Percentiles rank a stretch among this genome's conserved stretches.
These are phyloP conservation scores for Rhododendron griersonianum DNA, from an alignment of 148 eudicot genomes.

Conservation along the genomic window DNA sequence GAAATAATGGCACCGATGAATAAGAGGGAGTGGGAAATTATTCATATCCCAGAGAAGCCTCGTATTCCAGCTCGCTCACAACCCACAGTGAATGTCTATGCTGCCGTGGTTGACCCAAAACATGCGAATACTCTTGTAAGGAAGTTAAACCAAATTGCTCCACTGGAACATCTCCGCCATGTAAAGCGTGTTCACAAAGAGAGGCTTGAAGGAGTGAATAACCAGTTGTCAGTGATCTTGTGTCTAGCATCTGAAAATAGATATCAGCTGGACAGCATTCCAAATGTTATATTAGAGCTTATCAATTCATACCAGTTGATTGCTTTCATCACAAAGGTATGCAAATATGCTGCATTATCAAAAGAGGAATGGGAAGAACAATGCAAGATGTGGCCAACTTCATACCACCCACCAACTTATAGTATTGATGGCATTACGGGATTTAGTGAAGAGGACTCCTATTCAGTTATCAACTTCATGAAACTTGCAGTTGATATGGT, in stretches of 20 bases:
- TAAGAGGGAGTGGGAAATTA: conserved; percentile 46
- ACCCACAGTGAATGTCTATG: conserved; percentile 72
- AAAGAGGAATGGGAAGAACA: conserved; percentile 98
- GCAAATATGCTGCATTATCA: conserved; percentile 72
- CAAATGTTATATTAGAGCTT: conserved; percentile 57
- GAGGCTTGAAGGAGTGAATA: conserved; percentile 54
- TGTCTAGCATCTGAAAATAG: conserved; percentile 54
- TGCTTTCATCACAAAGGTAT: conserved; percentile 72
- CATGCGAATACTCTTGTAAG: conserved; percentile 51
- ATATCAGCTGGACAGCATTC: conserved; percentile 34
- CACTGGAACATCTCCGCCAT: conserved; percentile 79
- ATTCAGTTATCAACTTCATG: conserved; percentile 49
- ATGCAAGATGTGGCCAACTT: conserved; percentile 94
- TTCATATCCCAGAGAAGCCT: conserved; percentile 62
- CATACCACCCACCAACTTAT: conserved; percentile 95
- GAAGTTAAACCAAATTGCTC: conserved; percentile 69
- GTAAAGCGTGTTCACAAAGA: conserved; percentile 78
- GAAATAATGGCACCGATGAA: conserved; percentile 7
- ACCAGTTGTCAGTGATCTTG: conserved; percentile 58
- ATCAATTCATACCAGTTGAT: conserved; percentile 57
- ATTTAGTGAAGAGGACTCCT: conserved; percentile 64
- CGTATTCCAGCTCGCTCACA: conserved; percentile 54
- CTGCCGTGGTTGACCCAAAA: conserved; percentile 66
- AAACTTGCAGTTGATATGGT: conserved; percentile 59
- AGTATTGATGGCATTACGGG: conserved; percentile 84